A percentile compares a stretch with the other conserved stretches of the same genome.
Conservation (phyloP, 2,329 filamentous ascomycete genomes). For the Sporothrix curviconia region DNA sequence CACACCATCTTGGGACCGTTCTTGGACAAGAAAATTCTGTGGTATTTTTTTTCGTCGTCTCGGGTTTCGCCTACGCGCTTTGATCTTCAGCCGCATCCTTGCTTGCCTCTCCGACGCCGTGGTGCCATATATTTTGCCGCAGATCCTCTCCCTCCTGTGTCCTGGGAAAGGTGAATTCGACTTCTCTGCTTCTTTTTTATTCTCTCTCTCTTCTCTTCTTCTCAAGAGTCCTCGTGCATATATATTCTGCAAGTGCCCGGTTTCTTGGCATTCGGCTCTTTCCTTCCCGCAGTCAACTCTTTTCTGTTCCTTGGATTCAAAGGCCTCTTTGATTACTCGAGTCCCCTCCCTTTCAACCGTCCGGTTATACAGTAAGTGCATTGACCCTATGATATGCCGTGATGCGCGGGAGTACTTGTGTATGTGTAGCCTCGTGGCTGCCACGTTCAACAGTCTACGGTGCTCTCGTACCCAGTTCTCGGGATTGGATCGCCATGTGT, state of each 20-base stretch:
- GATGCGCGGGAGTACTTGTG: not conserved
- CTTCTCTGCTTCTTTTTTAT: not conserved
- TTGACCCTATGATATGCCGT: not conserved
- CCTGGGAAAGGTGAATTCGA: conserved; percentile 1
- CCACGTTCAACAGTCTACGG: not conserved
- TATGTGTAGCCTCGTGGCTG: not conserved
- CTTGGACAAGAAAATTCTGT: not conserved
- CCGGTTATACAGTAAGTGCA: not conserved
- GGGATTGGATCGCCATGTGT: not conserved
- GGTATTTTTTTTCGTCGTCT: not conserved
- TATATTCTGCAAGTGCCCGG: not conserved
- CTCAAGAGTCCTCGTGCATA: not conserved
- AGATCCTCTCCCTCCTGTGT: not conserved
- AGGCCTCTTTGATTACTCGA: not conserved
- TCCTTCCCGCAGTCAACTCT: not conserved
- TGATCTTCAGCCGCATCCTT: not conserved
- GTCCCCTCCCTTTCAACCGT: not conserved
- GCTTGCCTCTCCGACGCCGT: not conserved
- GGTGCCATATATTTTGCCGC: conserved; percentile 10
- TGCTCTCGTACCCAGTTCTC: not conserved
- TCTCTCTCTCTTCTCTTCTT: not conserved
- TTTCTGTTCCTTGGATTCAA: not conserved
- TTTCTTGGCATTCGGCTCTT: not conserved
- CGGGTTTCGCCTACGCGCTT: not conserved
- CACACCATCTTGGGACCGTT: not conserved